phyloP scores from a whole-genome alignment of 1,139 yeast species.

The Blastobotrys ciferrii region DNA sequence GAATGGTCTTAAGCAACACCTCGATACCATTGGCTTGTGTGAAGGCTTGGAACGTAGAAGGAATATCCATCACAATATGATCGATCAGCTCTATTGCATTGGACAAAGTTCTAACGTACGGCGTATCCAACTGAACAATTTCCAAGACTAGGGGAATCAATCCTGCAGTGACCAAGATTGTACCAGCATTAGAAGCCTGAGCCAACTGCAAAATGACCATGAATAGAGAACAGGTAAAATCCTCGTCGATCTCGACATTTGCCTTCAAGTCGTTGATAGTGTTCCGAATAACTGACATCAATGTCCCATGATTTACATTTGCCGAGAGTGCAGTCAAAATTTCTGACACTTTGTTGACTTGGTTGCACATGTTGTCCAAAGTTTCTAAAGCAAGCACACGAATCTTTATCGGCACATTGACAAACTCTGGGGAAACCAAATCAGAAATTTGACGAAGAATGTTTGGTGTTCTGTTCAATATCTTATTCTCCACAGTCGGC shows the following conservation, averaged over 20 bases:
- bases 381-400: conserved; percentile 63
- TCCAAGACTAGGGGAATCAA: conserved; percentile 63
- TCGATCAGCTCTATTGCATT: conserved; percentile 66
- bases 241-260: conserved; percentile 39
- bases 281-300: conserved; percentile 68
- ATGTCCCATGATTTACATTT: conserved; percentile 79
- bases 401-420: conserved; percentile 48
- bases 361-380: conserved; percentile 67
- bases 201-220: conserved; percentile 32
- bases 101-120: conserved; percentile 56
- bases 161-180: conserved; percentile 64
- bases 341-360: conserved; percentile 73
- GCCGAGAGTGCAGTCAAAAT: conserved; percentile 83
- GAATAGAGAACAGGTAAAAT: conserved; percentile 30
- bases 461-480: conserved; percentile 75
- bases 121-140: conserved; percentile 53
- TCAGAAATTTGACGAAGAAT: conserved; percentile 70
- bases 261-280: conserved; percentile 50
- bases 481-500: conserved; percentile 53
- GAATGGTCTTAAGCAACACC: conserved; percentile 57
- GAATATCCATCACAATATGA: conserved; percentile 49
- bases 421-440: conserved; percentile 57
- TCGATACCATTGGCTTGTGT: conserved; percentile 66
- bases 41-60: conserved; percentile 56
- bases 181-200: conserved; percentile 30